Evolutionary conservation across 805 yeast species (phyloP).

Genomic region (Candida berthetii): DNA sequence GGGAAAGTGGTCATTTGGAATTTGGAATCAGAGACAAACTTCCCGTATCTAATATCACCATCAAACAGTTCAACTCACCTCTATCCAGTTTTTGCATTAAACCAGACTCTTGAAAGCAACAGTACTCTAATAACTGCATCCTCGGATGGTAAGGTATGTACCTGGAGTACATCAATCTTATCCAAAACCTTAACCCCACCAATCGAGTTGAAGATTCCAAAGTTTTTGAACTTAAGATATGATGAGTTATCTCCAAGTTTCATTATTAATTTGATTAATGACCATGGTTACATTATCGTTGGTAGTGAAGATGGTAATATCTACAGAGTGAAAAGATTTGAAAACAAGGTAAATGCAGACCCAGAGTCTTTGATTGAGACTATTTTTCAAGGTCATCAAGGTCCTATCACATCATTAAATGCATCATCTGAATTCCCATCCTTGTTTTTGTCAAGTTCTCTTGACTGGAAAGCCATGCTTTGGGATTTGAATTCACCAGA

Average conservation of each 20-base stretch:
- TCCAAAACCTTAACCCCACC: conserved; percentile 16
- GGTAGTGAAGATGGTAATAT: conserved; percentile 28
- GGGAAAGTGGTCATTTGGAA: conserved; percentile 52
- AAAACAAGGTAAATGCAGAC: conserved; percentile 9
- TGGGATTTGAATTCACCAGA: conserved; percentile 17
- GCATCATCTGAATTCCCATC: conserved; percentile 11
- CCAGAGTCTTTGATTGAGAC: conserved; percentile 10
- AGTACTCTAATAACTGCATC: conserved; percentile 19
- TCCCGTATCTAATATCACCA: conserved; percentile 12
- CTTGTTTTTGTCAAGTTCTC: conserved; percentile 20
- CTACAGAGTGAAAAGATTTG: conserved; percentile 21
- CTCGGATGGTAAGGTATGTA: conserved; percentile 23
- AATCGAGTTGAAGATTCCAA: conserved; percentile 17
- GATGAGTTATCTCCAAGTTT: conserved; percentile 25
- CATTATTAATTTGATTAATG: conserved; percentile 10
- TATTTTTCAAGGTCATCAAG: conserved; percentile 18
- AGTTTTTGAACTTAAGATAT: conserved; percentile 12
- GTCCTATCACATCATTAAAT: conserved; percentile 19
- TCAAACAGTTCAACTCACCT: conserved; percentile 14
- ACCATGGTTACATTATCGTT: conserved; percentile 16
- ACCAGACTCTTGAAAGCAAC: conserved; percentile 13
- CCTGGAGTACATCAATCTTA: conserved; percentile 23
- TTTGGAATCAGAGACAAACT: conserved; percentile 5
- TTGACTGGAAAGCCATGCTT: conserved; percentile 24
- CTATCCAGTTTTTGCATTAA: conserved; percentile 16